Conservation (phyloP, 805 yeast genomes). For the Candida germanica region DNA sequence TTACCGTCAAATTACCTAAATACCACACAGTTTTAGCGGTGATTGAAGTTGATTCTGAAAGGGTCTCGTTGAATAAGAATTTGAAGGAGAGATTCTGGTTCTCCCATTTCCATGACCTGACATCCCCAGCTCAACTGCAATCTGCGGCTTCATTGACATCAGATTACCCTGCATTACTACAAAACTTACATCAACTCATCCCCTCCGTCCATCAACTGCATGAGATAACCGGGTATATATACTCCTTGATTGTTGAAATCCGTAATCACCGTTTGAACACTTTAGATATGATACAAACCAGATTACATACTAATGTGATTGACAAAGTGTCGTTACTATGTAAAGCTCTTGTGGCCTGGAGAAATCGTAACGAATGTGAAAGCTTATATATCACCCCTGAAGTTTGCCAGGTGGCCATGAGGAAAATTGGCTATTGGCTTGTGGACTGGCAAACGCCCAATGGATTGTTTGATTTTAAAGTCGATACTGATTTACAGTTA, state of each 20-base stretch:
- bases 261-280: constrained; percentile 39
- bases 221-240: constrained; percentile 33
- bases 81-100: constrained; percentile 27
- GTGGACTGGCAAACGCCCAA: constrained; percentile 36
- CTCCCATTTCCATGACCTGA: constrained; percentile 14
- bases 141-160: not conserved
- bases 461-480: constrained; percentile 4
- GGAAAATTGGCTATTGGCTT: constrained; percentile 42
- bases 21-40: constrained; percentile 17
- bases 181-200: not conserved
- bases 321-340: constrained; percentile 28
- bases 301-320: constrained; percentile 32
- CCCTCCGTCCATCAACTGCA: constrained; percentile 28
- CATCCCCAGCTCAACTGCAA: not conserved
- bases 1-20: constrained; percentile 13
- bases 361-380: constrained; percentile 3
- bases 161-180: not conserved
- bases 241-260: constrained; percentile 34
- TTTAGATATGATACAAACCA: constrained; percentile 33
- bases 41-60: constrained; percentile 8
- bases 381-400: constrained; percentile 37
- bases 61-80: constrained; percentile 14
- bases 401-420: constrained; percentile 32
- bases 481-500: constrained; percentile 11
- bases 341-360: constrained; percentile 22